Conservation (phyloP, 108 stramenopile species). For the Cyclotella cryptica region DNA sequence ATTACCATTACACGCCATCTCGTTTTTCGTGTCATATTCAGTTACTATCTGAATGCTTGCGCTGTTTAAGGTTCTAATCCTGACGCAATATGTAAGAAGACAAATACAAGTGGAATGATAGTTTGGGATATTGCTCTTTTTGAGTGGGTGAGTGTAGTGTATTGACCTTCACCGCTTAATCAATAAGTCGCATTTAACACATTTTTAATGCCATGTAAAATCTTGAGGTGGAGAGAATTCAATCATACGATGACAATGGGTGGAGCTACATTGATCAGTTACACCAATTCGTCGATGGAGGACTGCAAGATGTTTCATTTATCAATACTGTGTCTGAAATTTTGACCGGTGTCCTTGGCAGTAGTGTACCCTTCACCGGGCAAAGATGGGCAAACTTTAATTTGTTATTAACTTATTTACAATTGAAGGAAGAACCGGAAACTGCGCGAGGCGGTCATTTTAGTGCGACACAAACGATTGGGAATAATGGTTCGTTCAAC, state of each 20-base stretch:
- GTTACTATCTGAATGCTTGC: too few species aligned
- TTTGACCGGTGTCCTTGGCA: conserved; percentile 1
- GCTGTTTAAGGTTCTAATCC: not conserved
- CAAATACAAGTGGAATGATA: not conserved
- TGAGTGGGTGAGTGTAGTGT: conserved; percentile 9
- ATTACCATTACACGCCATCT: not conserved
- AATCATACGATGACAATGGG: conserved; percentile 20
- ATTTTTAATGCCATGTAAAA: not conserved
- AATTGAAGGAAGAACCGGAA: not conserved
- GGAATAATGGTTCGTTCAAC: too few species aligned
- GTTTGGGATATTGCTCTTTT: conserved; percentile 27
- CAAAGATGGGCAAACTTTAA: conserved; percentile 11
- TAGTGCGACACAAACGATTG: too few species aligned
- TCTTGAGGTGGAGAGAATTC: conserved; percentile 19
- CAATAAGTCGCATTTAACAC: not conserved
- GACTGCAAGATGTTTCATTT: conserved; percentile 20
- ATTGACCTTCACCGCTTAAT: not conserved
- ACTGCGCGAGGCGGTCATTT: too few species aligned
- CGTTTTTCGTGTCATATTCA: too few species aligned
- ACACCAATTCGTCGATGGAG: conserved; percentile 33
- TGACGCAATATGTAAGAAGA: not conserved
- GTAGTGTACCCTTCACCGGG: not conserved
- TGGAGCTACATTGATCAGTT: conserved; percentile 23
- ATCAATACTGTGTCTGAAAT: conserved; percentile 19
- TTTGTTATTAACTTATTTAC: not conserved